Conservation (phyloP, 2,329 filamentous ascomycete species). For the Diaporthe batatas region DNA sequence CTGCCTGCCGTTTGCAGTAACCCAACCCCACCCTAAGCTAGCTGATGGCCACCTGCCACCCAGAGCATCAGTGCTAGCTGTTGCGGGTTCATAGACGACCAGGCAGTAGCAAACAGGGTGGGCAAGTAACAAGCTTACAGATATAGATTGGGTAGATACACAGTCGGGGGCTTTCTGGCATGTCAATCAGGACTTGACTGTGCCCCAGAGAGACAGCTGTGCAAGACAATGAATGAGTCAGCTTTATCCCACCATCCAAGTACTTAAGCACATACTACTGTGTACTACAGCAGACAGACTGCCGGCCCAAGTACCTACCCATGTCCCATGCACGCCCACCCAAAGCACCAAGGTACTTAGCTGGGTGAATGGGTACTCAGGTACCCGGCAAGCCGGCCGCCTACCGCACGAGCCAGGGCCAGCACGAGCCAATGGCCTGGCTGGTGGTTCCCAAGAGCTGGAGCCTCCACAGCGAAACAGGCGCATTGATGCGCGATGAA, state of each 20-base stretch:
- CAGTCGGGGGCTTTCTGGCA: no score
- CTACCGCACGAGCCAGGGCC: not conserved
- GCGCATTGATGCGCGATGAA: conserved; percentile 29
- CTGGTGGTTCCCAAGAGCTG: not conserved
- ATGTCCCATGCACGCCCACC: not conserved
- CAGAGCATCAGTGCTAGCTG: not conserved
- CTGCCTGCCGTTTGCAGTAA: conserved; percentile 28
- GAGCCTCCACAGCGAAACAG: conserved; percentile 23
- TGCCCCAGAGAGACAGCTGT: no score
- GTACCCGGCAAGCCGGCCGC: not conserved
- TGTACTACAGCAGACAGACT: no score
- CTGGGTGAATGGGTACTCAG: not conserved
- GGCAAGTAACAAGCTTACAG: no score
- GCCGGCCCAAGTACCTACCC: no score
- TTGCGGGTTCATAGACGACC: not conserved
- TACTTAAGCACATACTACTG: no score
- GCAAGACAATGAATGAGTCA: not conserved
- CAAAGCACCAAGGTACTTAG: not conserved
- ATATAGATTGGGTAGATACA: no score
- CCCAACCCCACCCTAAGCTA: conserved; percentile 10
- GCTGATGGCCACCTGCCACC: not conserved
- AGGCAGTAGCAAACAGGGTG: not conserved
- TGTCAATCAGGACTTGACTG: no score
- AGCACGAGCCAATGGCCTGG: not conserved
- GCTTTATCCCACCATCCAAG: not conserved